A percentile compares a stretch with the other conserved stretches of the same genome.
Conservation (phyloP, 306 rosid species). For the Amphicarpaea edgeworthii region DNA sequence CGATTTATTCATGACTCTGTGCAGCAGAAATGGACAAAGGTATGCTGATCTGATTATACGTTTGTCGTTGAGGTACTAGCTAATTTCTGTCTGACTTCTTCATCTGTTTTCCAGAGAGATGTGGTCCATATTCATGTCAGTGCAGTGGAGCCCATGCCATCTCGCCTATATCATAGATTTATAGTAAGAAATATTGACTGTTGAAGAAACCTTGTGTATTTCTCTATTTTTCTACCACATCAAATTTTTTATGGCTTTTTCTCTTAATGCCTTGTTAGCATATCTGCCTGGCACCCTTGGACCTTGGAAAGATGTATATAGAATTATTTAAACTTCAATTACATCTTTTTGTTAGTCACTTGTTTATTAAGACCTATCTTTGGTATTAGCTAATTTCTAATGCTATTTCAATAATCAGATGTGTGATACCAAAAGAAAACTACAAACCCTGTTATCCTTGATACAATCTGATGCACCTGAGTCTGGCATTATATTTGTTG, state of each 20-base stretch:
- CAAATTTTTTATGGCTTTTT: not conserved
- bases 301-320: slow-evolving; percentile 27
- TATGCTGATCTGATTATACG: slow-evolving; percentile 46
- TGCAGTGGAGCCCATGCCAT: slow-evolving; percentile 86
- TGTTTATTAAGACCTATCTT: slow-evolving; percentile 36
- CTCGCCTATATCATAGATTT: slow-evolving; percentile 77
- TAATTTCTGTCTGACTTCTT: slow-evolving; percentile 38
- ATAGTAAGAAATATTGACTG: slow-evolving; percentile 60
- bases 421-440: slow-evolving; percentile 62
- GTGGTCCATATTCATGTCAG: slow-evolving; percentile 86
- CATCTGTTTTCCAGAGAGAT: slow-evolving; percentile 65
- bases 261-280: not conserved
- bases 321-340: slow-evolving; percentile 18
- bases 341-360: slow-evolving; percentile 10
- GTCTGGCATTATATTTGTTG: slow-evolving; percentile 80
- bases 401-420: slow-evolving; percentile 59
- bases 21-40: slow-evolving; percentile 99
- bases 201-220: not conserved
- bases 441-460: slow-evolving; percentile 69
- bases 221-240: slow-evolving; percentile 30
- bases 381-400: slow-evolving; percentile 39
- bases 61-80: slow-evolving; percentile 43
- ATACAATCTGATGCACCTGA: slow-evolving; percentile 72
- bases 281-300: slow-evolving; percentile 30
- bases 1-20: slow-evolving; percentile 81